Evolutionary conservation across 805 yeast genomes (phyloP), one percentile per base, ranked within the genome.

Genomic region (Lipomyces orientalis): DNA sequence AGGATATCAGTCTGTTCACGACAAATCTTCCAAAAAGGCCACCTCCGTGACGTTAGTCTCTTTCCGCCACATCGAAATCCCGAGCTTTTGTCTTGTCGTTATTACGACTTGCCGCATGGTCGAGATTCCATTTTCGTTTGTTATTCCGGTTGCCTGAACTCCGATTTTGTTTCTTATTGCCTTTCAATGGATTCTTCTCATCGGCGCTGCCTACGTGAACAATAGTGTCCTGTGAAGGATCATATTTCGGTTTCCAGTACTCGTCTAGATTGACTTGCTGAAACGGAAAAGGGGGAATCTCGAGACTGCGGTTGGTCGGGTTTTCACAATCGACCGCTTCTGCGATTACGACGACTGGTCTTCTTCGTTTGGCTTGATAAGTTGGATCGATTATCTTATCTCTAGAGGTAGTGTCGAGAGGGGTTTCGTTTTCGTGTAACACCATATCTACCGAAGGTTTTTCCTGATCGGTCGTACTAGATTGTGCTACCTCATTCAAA

Each of bases 261-360:
- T 65, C 43, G 16, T 31, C 54, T 19, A 62, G 16, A 46, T 66
- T 66, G n/a, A 66, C 61, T 51, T 69, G 71, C 54, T 60, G 55
- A 34, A 69, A 69, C 29, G 72, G 72, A 43, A 54, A 69, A 12
- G 72, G 71, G 2, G 72, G 72, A 3, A 69, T 46, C 29, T 49
- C 60, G 6, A 65, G 58, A 7, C 35, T 52, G 6, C 39, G 49
- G 22, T 10, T 46, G 2, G 63, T 34, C 12, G 64, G 59, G 5
- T 65, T 65, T n/a, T 25, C 25, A n/a, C 63, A 63, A 25, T 69
- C 72, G 35, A 63, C 56, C 19, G 71, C 35, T 55, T 67, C 67
- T 8, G 69, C 66, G 9, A 58, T 37, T 12, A 65, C 35, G 5
- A 33, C 34, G 19, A 62, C 58, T 22, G 35, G 67, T 16, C 16